Base-by-base conservation (phyloP, 179 eudicot genomes). In the Sideroxylon spinosum region DNA sequence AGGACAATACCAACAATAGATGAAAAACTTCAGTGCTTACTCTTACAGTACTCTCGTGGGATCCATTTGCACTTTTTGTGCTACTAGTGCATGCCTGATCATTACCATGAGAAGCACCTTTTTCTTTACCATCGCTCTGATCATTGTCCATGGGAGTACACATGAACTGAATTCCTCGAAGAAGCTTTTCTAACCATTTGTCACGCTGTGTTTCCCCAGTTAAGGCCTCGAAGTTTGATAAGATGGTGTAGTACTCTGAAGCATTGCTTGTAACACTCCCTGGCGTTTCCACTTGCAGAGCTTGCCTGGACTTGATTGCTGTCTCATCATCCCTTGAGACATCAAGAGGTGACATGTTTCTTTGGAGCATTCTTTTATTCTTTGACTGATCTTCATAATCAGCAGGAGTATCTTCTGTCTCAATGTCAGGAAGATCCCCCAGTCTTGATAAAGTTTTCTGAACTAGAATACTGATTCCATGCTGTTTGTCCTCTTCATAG, bases 141-240 rank as follows among this genome's bases (percentile, higher is more conserved):
- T 70, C 78, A 68, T 52, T 81, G 32, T 78, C 88, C 68, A 67
- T 64, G 17, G 86, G 74, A 67, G 71, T 82, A 83, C 91, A 94
- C 26, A 88, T 83, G 74, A 74, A 86, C 83, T 89, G 96, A 78
- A 96, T 82, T 9, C 81, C 86, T 72, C 89, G 91, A 68, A 96
- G 94, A 85, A 96, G 96, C 86, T 79, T 96, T 72, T 92, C 98
- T 85, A 96, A 80, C 93, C 97, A 92, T 79, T 80, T 94, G 86
- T 96, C 97, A 20, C 99, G 97, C 3, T 70, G 87, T 12, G 84
- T 83, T 68, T 96, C 98, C 70, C 86, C 89, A 32, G 98, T 94
- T 70, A 92, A 76, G 49, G 82, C 89, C 75, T 94, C 87, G 68
- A 85, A 88, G 70, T 91, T 89, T 32, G 87, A 89, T 82, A 96